phyloP scores from a whole-genome alignment of 306 rosid species.

The Prinsepia uniflora region DNA sequence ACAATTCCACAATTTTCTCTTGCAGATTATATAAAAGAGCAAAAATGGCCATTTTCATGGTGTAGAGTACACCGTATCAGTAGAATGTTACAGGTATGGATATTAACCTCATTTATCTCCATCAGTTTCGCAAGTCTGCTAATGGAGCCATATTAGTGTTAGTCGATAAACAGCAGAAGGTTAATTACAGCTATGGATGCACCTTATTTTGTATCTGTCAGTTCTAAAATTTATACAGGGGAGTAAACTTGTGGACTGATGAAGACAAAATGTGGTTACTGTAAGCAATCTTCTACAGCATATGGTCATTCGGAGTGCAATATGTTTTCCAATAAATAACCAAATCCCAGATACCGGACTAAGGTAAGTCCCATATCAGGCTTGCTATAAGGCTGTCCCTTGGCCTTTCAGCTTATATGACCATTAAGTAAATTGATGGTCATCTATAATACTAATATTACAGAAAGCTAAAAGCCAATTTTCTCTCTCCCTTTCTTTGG shows the following conservation, averaged over 20 bases:
- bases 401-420: too few species aligned
- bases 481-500: not conserved
- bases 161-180: too few species aligned
- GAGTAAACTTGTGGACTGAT: constrained; percentile 3
- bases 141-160: too few species aligned
- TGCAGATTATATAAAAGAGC: not conserved
- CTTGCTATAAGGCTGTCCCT: not conserved
- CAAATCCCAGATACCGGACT: not conserved
- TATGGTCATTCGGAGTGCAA: not conserved
- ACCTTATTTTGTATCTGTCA: too few species aligned
- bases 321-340: not conserved
- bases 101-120: too few species aligned
- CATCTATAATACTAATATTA: not conserved
- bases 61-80: not conserved
- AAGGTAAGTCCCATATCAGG: not conserved
- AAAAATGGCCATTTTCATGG: not conserved
- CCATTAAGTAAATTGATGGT: not conserved
- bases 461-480: not conserved
- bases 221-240: not conserved
- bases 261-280: not conserved
- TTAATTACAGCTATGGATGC: too few species aligned
- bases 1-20: not conserved
- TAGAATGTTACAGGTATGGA: too few species aligned
- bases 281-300: not conserved
- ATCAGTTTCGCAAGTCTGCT: too few species aligned